Base-by-base conservation (phyloP, 2,329 filamentous ascomycete genomes). In the Colletotrichum orbiculare region DNA sequence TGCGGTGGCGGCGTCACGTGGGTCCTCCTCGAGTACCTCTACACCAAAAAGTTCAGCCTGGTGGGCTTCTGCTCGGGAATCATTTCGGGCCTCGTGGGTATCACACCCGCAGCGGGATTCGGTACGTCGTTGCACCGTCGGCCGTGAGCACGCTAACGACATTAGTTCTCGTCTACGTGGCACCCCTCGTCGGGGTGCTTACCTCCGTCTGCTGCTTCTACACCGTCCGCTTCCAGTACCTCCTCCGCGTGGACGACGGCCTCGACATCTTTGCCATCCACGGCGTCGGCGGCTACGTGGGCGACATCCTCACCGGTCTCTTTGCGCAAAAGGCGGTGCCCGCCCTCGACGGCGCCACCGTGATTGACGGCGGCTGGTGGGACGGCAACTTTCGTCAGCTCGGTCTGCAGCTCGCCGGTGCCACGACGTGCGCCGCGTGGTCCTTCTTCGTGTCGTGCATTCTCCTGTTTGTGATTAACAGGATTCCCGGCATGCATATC, bases 21-120 rank as follows among this genome's bases (percentile, higher is more conserved):
- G 84, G 80, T 80, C 0, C 58, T 85, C 2, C 79, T 87, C 0
- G 85, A 87, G 49, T 86, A 85, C 66, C 60, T 82, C 46, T 77
- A 82, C 67, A 80, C 74, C 43, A 70, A 75, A 15, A 81, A 81
- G 69, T 86, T 85, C 72, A 82, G 78, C 50, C 78, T 86, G 54
- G 77, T 86, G 4, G 83, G 83, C 0, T 94, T 94, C 91, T 96
- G 93, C 83, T 96, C 93, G 43, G 94, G 94, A 67, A 90, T 89
- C 70, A 94, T 97, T 74, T 91, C 92, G 35, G 92, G 93, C 56
- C 88, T 97, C 25, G 94, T 97, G 41, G 92, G 93, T 69, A 96
- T 96, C 59, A 96, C 93, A 8, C 91, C 93, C 6, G 91, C 90
- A 3, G 91, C 94, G 12, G 92, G 93, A 73, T 87, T 80, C 60